phyloP scores from a whole-genome alignment of 2,329 filamentous ascomycete species.

The Albophoma yamanashiensis region DNA sequence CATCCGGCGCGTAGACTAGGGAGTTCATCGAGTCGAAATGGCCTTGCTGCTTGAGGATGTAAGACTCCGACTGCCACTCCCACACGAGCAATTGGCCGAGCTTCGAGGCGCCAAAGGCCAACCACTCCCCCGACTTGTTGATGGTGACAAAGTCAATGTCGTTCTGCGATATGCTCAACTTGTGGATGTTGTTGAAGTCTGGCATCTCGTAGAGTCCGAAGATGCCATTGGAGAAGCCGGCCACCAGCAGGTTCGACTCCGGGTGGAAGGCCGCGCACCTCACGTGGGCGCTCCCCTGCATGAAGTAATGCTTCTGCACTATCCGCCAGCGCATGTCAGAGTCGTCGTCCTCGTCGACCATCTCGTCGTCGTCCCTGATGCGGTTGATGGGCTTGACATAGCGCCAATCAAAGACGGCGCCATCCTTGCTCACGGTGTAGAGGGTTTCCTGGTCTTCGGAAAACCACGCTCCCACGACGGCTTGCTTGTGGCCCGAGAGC shows the following conservation, averaged over 20 bases:
- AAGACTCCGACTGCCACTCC: conserved; percentile 99
- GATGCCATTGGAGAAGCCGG: conserved; percentile 87
- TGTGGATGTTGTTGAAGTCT: conserved; percentile 91
- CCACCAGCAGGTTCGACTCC: conserved; percentile 81
- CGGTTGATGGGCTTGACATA: conserved; percentile 55
- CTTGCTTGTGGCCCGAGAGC: conserved; percentile 81
- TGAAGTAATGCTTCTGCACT: conserved; percentile 83
- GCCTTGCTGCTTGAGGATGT: conserved; percentile 95
- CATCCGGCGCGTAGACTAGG: conserved; percentile 85
- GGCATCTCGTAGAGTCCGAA: conserved; percentile 95
- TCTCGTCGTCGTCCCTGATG: conserved; percentile 47
- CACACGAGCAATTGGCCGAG: conserved; percentile 93
- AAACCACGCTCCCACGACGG: conserved; percentile 92
- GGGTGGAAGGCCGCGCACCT: conserved; percentile 87
- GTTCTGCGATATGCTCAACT: conserved; percentile 86
- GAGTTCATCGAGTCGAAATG: conserved; percentile 96
- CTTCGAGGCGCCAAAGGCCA: conserved; percentile 93
- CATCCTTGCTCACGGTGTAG: conserved; percentile 93
- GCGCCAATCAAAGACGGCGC: conserved; percentile 90
- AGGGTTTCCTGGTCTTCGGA: conserved; percentile 90
- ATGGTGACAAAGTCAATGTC: conserved; percentile 92
- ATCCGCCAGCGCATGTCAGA: conserved; percentile 80
- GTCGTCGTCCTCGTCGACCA: conserved; percentile 47
- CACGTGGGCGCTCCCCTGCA: conserved; percentile 79
- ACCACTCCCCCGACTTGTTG: conserved; percentile 91